A percentile compares a stretch with the other conserved stretches of the same genome.
phyloP scores from a whole-genome alignment of 2,329 filamentous ascomycete species.

The Arthrinium puccinioides region DNA sequence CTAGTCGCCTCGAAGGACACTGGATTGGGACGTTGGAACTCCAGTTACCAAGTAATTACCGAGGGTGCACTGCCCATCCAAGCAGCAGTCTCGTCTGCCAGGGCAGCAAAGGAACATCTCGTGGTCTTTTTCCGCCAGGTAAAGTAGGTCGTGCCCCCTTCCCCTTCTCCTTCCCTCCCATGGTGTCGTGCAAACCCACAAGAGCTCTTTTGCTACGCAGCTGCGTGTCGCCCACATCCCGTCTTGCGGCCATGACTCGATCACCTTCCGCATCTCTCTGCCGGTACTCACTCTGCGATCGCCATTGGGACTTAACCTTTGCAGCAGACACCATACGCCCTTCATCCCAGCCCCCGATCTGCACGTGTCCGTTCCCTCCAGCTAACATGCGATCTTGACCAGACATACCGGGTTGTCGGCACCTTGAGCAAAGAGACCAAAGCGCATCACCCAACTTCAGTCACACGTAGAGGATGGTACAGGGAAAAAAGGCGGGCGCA shows the following conservation, averaged over 20 bases:
- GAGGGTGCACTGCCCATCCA: not conserved
- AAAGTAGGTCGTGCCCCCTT: not conserved
- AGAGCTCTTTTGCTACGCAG: too few species aligned
- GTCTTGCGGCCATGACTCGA: too few species aligned
- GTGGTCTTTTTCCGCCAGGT: slow-evolving; percentile 1
- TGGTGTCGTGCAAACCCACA: too few species aligned
- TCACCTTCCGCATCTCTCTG: too few species aligned
- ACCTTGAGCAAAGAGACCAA: not conserved
- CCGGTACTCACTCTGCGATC: too few species aligned
- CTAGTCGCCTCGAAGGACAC: not conserved
- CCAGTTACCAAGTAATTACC: not conserved
- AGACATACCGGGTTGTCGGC: not conserved
- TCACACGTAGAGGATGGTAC: slow-evolving; percentile 25
- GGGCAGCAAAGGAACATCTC: not conserved
- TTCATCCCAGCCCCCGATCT: too few species aligned
- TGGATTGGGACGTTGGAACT: slow-evolving; percentile 2
- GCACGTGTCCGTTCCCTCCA: too few species aligned
- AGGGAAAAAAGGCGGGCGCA: slow-evolving; percentile 21
- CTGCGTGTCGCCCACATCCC: too few species aligned
- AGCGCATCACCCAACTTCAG: slow-evolving; percentile 9
- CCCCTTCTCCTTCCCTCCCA: not conserved
- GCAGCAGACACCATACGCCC: too few species aligned
- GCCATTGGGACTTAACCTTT: too few species aligned
- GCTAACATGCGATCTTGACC: too few species aligned
- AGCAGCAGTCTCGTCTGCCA: slow-evolving; percentile 1